Percentiles rank a stretch among this genome's conserved stretches.
phyloP scores from a whole-genome alignment of 192 early-diverging fungal species.

The Kickxella alabastrina region DNA sequence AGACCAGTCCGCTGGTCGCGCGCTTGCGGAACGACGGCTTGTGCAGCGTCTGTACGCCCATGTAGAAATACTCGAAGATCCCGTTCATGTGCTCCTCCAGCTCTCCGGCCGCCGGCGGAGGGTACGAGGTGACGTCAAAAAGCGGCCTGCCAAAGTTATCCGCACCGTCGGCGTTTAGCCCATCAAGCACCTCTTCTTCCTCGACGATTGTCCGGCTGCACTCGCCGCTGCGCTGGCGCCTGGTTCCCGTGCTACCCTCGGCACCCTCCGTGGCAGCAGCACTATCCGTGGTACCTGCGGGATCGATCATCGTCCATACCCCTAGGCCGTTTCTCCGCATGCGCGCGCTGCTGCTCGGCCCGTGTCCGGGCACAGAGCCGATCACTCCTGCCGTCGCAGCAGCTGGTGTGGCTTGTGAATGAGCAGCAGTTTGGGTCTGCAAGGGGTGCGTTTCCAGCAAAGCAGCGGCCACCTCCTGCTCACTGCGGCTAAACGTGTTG shows the following conservation, averaged over 20 bases:
- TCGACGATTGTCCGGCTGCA: conserved; percentile 27
- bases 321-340: too few relatives aligned
- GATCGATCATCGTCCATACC: neutral
- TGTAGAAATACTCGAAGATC: conserved; percentile 52
- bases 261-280: too few relatives aligned
- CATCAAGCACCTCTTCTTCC: conserved; percentile 41
- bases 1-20: conserved; percentile 21
- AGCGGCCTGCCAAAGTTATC: conserved; percentile 45
- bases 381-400: too few relatives aligned
- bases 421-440: neutral
- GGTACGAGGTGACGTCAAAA: conserved; percentile 31
- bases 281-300: conserved; percentile 1
- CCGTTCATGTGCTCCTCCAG: conserved; percentile 49
- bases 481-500: neutral
- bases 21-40: conserved; percentile 37
- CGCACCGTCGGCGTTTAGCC: conserved; percentile 29
- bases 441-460: neutral
- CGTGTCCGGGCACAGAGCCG: too few relatives aligned
- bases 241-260: neutral
- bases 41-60: conserved; percentile 47
- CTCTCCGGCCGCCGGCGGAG: conserved; percentile 22
- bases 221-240: conserved; percentile 17
- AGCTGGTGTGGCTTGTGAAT: too few relatives aligned
- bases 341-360: too few relatives aligned
- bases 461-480: too few relatives aligned